Conservation (phyloP, 1,139 yeast genomes). For the Blastobotrys raffinosifermentans region DNA sequence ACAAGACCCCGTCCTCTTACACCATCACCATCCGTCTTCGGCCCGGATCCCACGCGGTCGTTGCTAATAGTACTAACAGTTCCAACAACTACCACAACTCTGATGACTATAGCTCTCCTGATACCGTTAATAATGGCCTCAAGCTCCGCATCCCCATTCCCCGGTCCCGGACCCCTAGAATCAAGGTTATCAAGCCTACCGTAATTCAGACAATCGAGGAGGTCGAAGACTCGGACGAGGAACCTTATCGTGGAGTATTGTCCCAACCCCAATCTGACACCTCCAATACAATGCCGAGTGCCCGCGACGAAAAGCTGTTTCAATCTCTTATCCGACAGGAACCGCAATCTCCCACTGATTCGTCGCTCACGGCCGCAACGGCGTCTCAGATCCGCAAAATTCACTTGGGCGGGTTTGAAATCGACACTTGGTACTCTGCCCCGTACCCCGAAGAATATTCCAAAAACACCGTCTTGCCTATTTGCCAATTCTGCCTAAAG, state of each 20-base stretch:
- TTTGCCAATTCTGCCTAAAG: conserved; percentile 82
- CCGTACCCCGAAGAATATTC: conserved; percentile 91
- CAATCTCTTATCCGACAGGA: conserved; percentile 30
- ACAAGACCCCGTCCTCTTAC: too few species aligned
- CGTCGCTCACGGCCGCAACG: conserved; percentile 5
- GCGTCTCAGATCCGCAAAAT: conserved; percentile 45
- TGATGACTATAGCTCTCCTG: too few species aligned
- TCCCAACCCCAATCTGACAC: conserved; percentile 57
- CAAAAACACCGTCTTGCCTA: conserved; percentile 52
- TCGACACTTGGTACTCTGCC: conserved; percentile 87
- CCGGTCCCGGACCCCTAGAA: too few species aligned
- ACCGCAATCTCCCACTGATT: conserved; percentile 12
- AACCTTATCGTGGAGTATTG: conserved; percentile 62
- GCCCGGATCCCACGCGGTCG: too few species aligned
- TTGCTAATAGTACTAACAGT: too few species aligned
- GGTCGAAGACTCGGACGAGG: conserved; percentile 24
- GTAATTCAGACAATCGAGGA: conserved; percentile 15
- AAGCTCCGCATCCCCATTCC: too few species aligned
- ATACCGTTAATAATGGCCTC: too few species aligned
- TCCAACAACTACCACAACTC: too few species aligned
- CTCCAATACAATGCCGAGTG: conserved; percentile 53
- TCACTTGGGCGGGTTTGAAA: conserved; percentile 64
- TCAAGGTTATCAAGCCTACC: too few species aligned
- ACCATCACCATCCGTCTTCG: too few species aligned
- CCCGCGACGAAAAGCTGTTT: conserved; percentile 46